A percentile compares a stretch with the other conserved stretches of the same genome.
phyloP scores from a whole-genome alignment of 2,329 filamentous ascomycete species.

The Lasiodiplodia sp. region DNA sequence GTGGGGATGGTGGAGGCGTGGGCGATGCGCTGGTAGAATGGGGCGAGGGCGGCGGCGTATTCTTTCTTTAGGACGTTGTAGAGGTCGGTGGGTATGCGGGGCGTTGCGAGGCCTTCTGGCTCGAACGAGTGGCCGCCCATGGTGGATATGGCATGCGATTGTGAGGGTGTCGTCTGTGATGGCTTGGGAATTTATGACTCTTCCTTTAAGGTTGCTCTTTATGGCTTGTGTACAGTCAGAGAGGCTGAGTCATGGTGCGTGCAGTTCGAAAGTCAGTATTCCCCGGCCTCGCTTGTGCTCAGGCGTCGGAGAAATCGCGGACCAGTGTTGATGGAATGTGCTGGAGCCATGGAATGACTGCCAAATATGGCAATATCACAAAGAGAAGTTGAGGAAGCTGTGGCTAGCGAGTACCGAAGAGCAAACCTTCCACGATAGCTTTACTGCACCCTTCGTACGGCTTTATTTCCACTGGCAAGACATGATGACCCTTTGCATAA shows the following conservation, averaged over 20 bases:
- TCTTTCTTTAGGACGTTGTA: conserved; percentile 62
- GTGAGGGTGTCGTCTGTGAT: not conserved
- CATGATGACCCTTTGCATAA: not conserved
- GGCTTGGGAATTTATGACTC: not conserved
- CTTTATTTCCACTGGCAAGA: not conserved
- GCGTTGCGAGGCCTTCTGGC: conserved; percentile 5
- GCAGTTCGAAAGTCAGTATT: not conserved
- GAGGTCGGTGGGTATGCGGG: conserved; percentile 44
- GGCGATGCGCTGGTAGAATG: conserved; percentile 63
- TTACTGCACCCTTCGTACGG: not conserved
- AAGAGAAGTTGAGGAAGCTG: not conserved
- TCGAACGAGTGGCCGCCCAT: conserved; percentile 26
- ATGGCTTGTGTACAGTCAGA: not conserved
- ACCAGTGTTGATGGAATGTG: not conserved
- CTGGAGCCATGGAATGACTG: not conserved
- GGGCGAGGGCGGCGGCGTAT: conserved; percentile 56
- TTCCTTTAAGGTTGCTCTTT: not conserved
- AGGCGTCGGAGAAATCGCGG: conserved; percentile 1
- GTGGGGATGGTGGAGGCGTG: conserved; percentile 72
- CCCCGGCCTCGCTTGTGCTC: not conserved
- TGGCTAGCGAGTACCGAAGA: not conserved
- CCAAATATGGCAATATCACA: not conserved
- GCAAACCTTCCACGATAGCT: not conserved
- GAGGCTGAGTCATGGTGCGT: not conserved
- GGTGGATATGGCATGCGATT: not conserved